Percentiles rank a stretch among this genome's conserved stretches.
Conservation (phyloP, 2,329 filamentous ascomycete genomes). For the Fusarium sp. region DNA sequence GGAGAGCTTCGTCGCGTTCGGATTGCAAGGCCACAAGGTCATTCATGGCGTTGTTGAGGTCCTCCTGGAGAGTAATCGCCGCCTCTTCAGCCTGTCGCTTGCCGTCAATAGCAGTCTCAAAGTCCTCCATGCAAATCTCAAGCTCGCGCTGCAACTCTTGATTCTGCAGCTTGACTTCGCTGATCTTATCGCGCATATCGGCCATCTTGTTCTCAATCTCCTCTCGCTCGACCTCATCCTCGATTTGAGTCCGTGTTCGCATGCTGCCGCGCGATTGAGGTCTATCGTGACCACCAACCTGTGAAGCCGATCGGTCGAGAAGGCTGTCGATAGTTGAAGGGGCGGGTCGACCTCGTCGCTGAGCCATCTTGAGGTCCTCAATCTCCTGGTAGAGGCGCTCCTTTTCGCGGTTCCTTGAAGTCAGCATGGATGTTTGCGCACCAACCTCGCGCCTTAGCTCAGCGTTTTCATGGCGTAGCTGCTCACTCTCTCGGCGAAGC, state of each 20-base stretch:
- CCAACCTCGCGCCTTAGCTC: conserved; percentile 92
- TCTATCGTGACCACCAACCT: conserved; percentile 76
- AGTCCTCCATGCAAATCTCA: conserved; percentile 82
- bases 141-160: conserved; percentile 89
- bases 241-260: conserved; percentile 70
- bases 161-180: conserved; percentile 87
- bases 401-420: conserved; percentile 94
- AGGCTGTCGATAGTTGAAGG: conserved; percentile 86
- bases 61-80: conserved; percentile 77
- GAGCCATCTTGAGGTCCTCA: conserved; percentile 91
- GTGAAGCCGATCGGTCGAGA: conserved; percentile 92
- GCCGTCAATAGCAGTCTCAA: conserved; percentile 77
- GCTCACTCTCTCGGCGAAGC: conserved; percentile 74
- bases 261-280: conserved; percentile 81
- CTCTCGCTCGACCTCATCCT: conserved; percentile 84
- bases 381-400: conserved; percentile 97
- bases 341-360: conserved; percentile 75
- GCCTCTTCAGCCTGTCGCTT: conserved; percentile 72
- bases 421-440: conserved; percentile 97
- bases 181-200: conserved; percentile 86
- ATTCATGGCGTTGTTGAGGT: conserved; percentile 82
- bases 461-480: conserved; percentile 90
- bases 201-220: conserved; percentile 87
- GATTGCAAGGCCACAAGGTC: conserved; percentile 83
- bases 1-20: conserved; percentile 88